phyloP scores from a whole-genome alignment of 169 alveolate species.

The Plasmodium gaboni region DNA sequence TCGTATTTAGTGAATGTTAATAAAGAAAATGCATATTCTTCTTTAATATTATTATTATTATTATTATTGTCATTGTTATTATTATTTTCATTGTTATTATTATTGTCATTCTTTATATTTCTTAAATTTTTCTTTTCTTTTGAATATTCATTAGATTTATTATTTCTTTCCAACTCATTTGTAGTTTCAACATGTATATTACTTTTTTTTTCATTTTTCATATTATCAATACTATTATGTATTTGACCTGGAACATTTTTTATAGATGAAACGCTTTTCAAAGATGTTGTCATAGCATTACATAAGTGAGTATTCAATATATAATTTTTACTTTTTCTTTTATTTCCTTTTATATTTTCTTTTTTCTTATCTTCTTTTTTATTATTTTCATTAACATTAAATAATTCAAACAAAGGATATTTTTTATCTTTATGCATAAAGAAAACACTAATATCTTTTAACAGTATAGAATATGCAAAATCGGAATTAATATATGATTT shows the following conservation, averaged over 20 bases:
- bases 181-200: no score
- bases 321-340: conserved; percentile 33
- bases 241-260: not conserved
- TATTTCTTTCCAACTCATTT: not conserved
- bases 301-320: conserved; percentile 29
- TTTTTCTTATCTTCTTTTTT: conserved; percentile 15
- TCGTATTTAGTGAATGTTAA: conserved; percentile 44
- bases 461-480: conserved; percentile 24
- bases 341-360: conserved; percentile 2
- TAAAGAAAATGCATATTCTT: conserved; percentile 8
- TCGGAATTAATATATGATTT: conserved; percentile 47
- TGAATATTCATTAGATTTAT: not conserved
- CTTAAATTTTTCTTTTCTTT: not conserved
- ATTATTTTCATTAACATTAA: not conserved
- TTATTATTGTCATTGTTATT: not conserved
- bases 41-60: not conserved
- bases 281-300: not conserved
- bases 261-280: not conserved
- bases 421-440: conserved; percentile 34
- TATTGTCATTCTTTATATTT: not conserved
- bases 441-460: conserved; percentile 13
- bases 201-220: no score
- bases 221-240: not conserved
- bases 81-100: not conserved
- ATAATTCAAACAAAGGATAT: conserved; percentile 34